Conservation (phyloP, 2,329 filamentous ascomycete species). For the Penicillium thymicola region DNA sequence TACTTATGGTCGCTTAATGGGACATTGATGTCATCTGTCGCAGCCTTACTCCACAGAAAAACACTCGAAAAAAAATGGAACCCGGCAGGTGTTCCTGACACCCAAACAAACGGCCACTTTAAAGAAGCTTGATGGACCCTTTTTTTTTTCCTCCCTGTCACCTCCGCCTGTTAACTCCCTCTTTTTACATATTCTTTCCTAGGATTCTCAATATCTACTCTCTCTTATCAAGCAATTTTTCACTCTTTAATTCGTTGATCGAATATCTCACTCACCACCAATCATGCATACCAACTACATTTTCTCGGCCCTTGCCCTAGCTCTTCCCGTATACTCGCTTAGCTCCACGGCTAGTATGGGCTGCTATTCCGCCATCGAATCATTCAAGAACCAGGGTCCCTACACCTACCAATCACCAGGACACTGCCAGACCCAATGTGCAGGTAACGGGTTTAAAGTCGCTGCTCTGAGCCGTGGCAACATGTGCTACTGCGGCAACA, state of each 20-base stretch:
- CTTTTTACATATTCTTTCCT: not conserved
- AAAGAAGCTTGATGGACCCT: constrained; percentile 5
- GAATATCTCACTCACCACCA: not conserved
- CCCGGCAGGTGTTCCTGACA: constrained; percentile 1
- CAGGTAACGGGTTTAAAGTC: constrained; percentile 9
- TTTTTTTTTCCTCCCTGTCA: not conserved
- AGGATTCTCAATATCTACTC: not conserved
- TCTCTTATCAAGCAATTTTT: too few relatives aligned
- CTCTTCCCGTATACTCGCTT: constrained; percentile 8
- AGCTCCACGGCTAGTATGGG: constrained; percentile 7
- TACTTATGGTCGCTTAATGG: not conserved
- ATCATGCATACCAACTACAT: constrained; percentile 14
- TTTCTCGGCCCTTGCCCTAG: constrained; percentile 13
- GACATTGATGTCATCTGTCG: constrained; percentile 2
- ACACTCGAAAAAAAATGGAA: constrained; percentile 8
- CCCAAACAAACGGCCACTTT: not conserved
- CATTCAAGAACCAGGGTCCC: constrained; percentile 7
- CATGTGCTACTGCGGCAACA: constrained; percentile 24
- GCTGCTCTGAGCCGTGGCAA: constrained; percentile 18
- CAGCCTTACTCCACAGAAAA: constrained; percentile 13
- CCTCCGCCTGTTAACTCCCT: not conserved
- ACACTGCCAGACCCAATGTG: constrained; percentile 19
- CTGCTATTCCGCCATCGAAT: constrained; percentile 16
- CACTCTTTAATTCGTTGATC: not conserved
- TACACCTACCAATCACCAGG: constrained; percentile 10